Percentiles rank a stretch among this genome's conserved stretches.
These are phyloP conservation scores for Phytophthora sp. DNA, from an alignment of 352 stramenopile species.

Conservation along the genomic window DNA sequence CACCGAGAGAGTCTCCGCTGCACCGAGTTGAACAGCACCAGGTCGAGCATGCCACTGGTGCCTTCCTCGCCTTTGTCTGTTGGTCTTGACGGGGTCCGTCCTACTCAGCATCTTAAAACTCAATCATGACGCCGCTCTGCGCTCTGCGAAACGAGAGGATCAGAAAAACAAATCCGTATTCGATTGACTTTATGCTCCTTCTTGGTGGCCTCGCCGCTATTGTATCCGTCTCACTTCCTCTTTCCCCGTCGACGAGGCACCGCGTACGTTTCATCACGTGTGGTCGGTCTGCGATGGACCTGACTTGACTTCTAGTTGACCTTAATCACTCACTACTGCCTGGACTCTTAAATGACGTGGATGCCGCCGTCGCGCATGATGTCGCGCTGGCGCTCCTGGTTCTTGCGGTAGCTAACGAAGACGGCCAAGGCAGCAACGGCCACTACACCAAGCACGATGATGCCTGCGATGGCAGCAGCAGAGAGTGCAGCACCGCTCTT, in stretches of 20 bases:
- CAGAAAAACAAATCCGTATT: slow-evolving; percentile 20
- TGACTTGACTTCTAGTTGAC: slow-evolving; percentile 9
- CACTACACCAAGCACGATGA: slow-evolving; percentile 65
- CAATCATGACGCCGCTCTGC: slow-evolving; percentile 3
- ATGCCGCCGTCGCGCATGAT: slow-evolving; percentile 68
- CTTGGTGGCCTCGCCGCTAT: slow-evolving; percentile 14
- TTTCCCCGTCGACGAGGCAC: slow-evolving; percentile 5
- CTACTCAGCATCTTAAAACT: neutral
- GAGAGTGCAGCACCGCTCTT: slow-evolving; percentile 30
- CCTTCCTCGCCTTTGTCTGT: slow-evolving; percentile 3
- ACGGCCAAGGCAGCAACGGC: slow-evolving; percentile 57
- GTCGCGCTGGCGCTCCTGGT: slow-evolving; percentile 73
- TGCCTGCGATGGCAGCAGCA: slow-evolving; percentile 53
- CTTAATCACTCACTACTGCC: no score
- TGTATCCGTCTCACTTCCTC: slow-evolving; percentile 4
- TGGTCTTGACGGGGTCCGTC: neutral
- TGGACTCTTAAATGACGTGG: slow-evolving; percentile 44
- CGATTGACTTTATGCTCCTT: slow-evolving; percentile 26
- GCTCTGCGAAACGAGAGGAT: slow-evolving; percentile 4
- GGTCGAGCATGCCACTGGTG: slow-evolving; percentile 1
- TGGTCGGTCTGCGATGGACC: slow-evolving; percentile 24
- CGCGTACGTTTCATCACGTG: slow-evolving; percentile 22
- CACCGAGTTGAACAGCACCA: slow-evolving; percentile 18
- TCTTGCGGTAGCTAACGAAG: slow-evolving; percentile 79
- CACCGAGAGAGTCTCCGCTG: neutral